These are phyloP conservation scores for Phytophthora tubulina DNA, from an alignment of 352 stramenopile species.

Conservation along the genomic window DNA sequence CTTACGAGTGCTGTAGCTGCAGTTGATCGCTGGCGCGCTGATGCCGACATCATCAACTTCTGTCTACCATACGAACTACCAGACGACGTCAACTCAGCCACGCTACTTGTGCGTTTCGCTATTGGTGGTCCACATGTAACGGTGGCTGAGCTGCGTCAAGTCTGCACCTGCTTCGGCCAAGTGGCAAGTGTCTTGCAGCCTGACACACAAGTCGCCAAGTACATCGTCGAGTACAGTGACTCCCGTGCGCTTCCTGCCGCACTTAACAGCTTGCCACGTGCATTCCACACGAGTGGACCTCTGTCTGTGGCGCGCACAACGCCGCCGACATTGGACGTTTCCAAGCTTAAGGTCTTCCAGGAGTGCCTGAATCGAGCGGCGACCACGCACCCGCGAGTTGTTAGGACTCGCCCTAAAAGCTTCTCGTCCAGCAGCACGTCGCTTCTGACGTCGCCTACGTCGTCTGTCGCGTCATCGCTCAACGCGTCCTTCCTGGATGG, in stretches of 20 bases:
- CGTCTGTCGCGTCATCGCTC: slow-evolving; percentile 70
- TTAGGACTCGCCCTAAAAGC: slow-evolving; percentile 58
- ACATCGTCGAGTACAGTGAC: slow-evolving; percentile 84
- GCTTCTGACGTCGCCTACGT: slow-evolving; percentile 73
- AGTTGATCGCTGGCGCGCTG: slow-evolving; percentile 59
- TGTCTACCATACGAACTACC: slow-evolving; percentile 75
- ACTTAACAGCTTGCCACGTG: slow-evolving; percentile 47
- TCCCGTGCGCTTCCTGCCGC: slow-evolving; percentile 56
- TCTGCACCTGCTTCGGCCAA: slow-evolving; percentile 77
- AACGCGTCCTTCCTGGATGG: slow-evolving; percentile 67
- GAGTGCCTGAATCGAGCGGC: slow-evolving; percentile 48
- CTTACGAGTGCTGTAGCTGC: slow-evolving; percentile 70
- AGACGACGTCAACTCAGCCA: slow-evolving; percentile 73
- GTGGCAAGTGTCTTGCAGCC: slow-evolving; percentile 78
- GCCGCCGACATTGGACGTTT: slow-evolving; percentile 63
- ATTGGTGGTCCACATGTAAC: slow-evolving; percentile 28
- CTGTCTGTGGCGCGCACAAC: slow-evolving; percentile 60
- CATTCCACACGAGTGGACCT: slow-evolving; percentile 46
- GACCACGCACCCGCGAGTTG: slow-evolving; percentile 17
- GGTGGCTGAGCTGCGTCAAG: slow-evolving; percentile 61
- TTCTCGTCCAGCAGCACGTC: slow-evolving; percentile 72
- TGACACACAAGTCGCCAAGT: slow-evolving; percentile 53
- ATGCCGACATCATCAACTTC: slow-evolving; percentile 61
- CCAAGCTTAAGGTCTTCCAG: slow-evolving; percentile 75
- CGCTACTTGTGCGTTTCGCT: slow-evolving; percentile 57